These are phyloP conservation scores for Neocucurbitaria cava DNA, from an alignment of 2,329 filamentous ascomycete species.

Conservation along the genomic window DNA sequence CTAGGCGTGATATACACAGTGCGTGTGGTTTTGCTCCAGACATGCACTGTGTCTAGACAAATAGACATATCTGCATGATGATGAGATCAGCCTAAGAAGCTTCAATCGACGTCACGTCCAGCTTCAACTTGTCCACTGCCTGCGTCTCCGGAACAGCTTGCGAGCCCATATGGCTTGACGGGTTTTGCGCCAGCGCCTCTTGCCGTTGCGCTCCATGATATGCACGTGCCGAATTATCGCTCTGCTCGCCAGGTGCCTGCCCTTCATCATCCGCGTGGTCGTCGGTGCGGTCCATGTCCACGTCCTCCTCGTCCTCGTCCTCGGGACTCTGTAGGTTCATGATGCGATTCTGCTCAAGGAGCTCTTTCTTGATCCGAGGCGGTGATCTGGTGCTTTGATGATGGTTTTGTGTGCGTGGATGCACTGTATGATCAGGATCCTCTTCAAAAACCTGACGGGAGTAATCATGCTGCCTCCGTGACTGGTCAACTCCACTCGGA, in stretches of 20 bases:
- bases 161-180: background rate
- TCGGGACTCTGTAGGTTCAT: conserved; percentile 17
- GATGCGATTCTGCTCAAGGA: conserved; percentile 16
- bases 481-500: conserved; percentile 43
- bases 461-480: conserved; percentile 42
- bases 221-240: conserved; percentile 17
- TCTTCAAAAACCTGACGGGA: conserved; percentile 42
- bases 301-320: conserved; percentile 19
- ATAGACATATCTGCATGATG: background rate
- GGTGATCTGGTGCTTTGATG: conserved; percentile 10
- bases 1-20: background rate
- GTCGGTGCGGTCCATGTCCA: conserved; percentile 33
- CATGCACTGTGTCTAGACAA: background rate
- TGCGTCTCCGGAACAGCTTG: conserved; percentile 4
- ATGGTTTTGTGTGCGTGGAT: conserved; percentile 24
- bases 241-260: conserved; percentile 24
- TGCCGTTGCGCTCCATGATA: background rate
- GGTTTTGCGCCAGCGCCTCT: background rate
- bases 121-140: background rate
- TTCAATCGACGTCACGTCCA: background rate
- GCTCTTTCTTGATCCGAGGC: conserved; percentile 33
- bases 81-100: background rate
- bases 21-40: background rate
- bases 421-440: conserved; percentile 32
- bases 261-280: conserved; percentile 29